These are phyloP conservation scores for Claviceps sp. DNA, from an alignment of 2,329 filamentous ascomycete species.

Conservation along the genomic window DNA sequence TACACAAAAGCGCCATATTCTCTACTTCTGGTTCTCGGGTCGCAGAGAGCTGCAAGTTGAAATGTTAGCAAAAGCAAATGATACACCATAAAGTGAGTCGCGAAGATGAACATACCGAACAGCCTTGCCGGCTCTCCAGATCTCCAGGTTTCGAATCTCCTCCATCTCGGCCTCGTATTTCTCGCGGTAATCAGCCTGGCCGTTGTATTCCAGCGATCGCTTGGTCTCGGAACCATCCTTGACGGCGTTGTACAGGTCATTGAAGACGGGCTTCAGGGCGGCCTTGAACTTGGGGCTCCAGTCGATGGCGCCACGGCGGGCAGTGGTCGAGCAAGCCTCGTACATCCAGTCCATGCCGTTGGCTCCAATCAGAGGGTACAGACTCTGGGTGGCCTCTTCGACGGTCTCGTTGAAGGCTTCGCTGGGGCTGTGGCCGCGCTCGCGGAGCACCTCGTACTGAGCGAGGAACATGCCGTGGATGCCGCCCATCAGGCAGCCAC, in stretches of 20 bases:
- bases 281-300: constrained; percentile 98
- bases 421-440: constrained; percentile 92
- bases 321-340: constrained; percentile 97
- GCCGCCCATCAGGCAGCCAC: constrained; percentile 98
- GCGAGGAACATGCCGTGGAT: constrained; percentile 99
- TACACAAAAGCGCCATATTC: background rate
- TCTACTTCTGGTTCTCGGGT: constrained; percentile 74
- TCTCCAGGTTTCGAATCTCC: constrained; percentile 96
- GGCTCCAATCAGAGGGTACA: constrained; percentile 94
- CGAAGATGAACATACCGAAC: constrained; percentile 52
- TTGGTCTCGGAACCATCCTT: constrained; percentile 85
- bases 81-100: background rate
- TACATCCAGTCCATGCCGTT: constrained; percentile 99
- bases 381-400: constrained; percentile 94
- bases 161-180: constrained; percentile 97
- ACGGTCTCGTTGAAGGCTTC: constrained; percentile 99
- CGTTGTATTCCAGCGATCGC: constrained; percentile 95
- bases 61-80: background rate
- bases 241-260: constrained; percentile 89
- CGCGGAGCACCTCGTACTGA: constrained; percentile 99
- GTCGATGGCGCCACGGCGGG: constrained; percentile 95
- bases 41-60: constrained; percentile 48
- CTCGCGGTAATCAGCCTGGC: constrained; percentile 88
- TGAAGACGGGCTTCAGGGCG: constrained; percentile 96
- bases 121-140: constrained; percentile 97